Conservation (phyloP, 139 green algal species). For the Coccomyxa sp. region DNA sequence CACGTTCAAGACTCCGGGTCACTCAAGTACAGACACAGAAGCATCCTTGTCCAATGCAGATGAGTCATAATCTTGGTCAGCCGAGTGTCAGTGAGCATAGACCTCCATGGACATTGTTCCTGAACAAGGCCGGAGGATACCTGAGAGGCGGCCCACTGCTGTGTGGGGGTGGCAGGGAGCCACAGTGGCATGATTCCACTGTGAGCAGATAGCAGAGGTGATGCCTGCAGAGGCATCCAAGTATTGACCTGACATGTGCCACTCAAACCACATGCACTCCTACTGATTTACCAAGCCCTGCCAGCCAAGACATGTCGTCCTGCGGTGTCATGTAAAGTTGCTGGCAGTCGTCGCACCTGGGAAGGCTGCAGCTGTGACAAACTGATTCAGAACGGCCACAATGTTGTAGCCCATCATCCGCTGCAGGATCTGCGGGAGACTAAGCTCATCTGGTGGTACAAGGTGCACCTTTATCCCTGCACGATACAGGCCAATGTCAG, state of each 20-base stretch:
- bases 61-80: no score
- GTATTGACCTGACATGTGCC: not conserved
- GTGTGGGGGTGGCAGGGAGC: not conserved
- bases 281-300: no score
- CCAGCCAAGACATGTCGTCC: no score
- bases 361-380: not conserved
- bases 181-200: not conserved
- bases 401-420: not conserved
- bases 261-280: no score
- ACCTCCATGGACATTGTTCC: not conserved
- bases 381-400: not conserved
- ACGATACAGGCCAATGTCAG: no score
- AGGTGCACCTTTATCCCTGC: no score
- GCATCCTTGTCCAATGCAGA: no score
- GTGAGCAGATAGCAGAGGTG: not conserved
- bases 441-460: no score
- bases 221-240: not conserved
- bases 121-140: not conserved
- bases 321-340: not conserved
- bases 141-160: not conserved
- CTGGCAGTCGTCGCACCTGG: not conserved
- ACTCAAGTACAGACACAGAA: no score
- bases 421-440: not conserved
- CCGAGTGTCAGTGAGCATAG: no score
- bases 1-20: no score